Evolutionary conservation across 2,329 filamentous ascomycete species (phyloP), one percentile per base, ranked within the genome.

Genomic region (Herpotrichia juniperi): DNA sequence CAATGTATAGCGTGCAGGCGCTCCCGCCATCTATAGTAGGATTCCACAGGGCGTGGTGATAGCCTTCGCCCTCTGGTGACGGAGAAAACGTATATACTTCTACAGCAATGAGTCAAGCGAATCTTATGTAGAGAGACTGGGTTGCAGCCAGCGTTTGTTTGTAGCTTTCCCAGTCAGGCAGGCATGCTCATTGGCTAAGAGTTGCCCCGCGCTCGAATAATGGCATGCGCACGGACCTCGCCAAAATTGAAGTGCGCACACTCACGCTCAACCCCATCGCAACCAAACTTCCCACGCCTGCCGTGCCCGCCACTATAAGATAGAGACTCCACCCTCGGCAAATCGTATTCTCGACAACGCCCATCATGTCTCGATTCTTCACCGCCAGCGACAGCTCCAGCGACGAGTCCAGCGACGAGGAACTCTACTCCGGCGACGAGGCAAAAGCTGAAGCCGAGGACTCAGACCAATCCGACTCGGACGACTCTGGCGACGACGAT

Each of bases 301-400:
- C 42, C 35, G 37, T 37, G 46, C 48, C 42, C 46, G 48, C 43
- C 32, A 22, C 32, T 31, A 28, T 28, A 46, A 39, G 26, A 47
- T 37, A 19, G 37, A 11, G 37, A 42, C 8, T 22, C 37, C 9
- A n/a, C 6, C 28, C 10, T 32, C 42, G n/a, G 30, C 30, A 17
- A 46, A 17, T 30, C 37, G 59, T 62, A 60, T 59, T 56, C 61
- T 57, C 63, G 56, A 48, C 46, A 2, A 59, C 61, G 51, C 58
- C 58, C 59, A 72, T 61, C 61, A 71, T 69, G 70, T 97, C 94
- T 84, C 90, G 92, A 81, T 99, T 97, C 80, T 97, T 97, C 84
- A 90, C 91, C 78, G 90, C 90, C 76, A 90, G 88, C 81, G 93
- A 96, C 79, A 97, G 93, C 86, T 96, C 93, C 72, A 91, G 87